A percentile compares a stretch with the other conserved stretches of the same genome.
Evolutionary conservation across 129 eudicot species (phyloP).

Genomic region (Kitagawia praeruptora): DNA sequence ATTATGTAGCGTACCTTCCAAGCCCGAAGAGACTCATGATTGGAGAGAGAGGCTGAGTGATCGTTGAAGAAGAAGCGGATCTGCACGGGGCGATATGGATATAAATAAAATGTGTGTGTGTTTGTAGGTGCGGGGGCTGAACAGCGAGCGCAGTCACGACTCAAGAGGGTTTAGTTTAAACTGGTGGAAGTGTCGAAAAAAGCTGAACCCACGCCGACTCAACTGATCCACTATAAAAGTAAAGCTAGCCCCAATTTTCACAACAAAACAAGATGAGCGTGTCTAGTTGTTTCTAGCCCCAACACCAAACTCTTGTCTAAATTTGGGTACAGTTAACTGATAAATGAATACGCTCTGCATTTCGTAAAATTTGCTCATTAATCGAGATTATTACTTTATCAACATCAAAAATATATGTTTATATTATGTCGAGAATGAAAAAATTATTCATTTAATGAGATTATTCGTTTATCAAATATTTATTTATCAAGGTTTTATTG

Average conservation of each 20-base stretch:
- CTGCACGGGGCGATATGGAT: background rate
- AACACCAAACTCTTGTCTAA: no score
- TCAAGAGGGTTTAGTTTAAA: slow-evolving; percentile 12
- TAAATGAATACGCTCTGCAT: no score
- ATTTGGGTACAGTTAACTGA: no score
- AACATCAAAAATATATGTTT: no score
- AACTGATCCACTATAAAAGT: slow-evolving; percentile 8
- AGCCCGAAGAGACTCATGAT: slow-evolving; percentile 92
- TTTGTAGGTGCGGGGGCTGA: background rate
- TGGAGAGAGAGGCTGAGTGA: slow-evolving; percentile 9
- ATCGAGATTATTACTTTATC: no score
- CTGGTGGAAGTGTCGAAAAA: slow-evolving; percentile 29
- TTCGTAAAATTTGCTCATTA: no score
- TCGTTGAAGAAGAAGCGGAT: slow-evolving; percentile 5
- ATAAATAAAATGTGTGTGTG: no score
- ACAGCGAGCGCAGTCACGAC: no score
- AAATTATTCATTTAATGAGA: no score
- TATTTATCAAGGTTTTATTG: no score
- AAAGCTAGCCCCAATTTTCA: background rate
- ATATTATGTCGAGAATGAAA: no score
- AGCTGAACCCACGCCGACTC: slow-evolving; percentile 44
- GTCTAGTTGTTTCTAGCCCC: background rate
- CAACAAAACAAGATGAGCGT: background rate
- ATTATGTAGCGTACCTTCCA: slow-evolving; percentile 45
- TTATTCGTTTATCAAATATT: no score